These are phyloP conservation scores for Geum urbanum DNA, from an alignment of 306 rosid species.

Conservation along the genomic window DNA sequence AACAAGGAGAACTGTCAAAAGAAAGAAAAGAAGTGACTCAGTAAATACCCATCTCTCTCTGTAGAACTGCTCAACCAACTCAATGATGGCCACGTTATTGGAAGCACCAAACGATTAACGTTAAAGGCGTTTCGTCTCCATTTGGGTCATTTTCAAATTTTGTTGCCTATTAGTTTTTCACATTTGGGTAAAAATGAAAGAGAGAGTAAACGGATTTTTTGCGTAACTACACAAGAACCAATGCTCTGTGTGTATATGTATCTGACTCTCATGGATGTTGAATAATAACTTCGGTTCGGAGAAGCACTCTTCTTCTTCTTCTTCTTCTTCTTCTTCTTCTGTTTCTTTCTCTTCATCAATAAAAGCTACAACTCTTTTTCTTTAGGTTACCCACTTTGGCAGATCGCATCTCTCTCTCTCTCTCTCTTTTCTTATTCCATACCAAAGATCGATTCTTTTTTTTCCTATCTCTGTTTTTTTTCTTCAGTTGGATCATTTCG, in stretches of 20 bases:
- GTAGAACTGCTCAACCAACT: background rate
- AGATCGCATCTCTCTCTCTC: background rate
- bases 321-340: conserved; percentile 17
- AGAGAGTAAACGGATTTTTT: conserved; percentile 32
- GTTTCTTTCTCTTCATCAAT: conserved; percentile 4
- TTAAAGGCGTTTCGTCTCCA: background rate
- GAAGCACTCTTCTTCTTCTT: conserved; percentile 20
- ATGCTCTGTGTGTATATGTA: background rate
- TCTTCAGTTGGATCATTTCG: conserved; percentile 15
- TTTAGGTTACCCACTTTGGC: conserved; percentile 1
- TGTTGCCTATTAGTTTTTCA: too few species aligned
- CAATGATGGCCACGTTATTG: background rate
- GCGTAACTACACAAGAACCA: conserved; percentile 42
- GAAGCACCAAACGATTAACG: background rate
- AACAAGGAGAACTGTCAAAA: background rate
- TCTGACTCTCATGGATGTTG: background rate
- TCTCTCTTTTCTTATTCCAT: background rate
- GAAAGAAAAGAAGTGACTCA: too few species aligned
- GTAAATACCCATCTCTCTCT: too few species aligned
- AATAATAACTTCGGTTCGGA: background rate
- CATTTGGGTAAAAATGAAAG: background rate
- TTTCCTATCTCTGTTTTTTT: background rate
- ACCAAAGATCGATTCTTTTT: conserved; percentile 1
- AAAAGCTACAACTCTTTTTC: conserved; percentile 12
- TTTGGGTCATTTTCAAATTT: background rate